Evolutionary conservation across 306 rosid genomes (phyloP), one percentile per base, ranked within the genome.

Genomic region (Trifolium repens): DNA sequence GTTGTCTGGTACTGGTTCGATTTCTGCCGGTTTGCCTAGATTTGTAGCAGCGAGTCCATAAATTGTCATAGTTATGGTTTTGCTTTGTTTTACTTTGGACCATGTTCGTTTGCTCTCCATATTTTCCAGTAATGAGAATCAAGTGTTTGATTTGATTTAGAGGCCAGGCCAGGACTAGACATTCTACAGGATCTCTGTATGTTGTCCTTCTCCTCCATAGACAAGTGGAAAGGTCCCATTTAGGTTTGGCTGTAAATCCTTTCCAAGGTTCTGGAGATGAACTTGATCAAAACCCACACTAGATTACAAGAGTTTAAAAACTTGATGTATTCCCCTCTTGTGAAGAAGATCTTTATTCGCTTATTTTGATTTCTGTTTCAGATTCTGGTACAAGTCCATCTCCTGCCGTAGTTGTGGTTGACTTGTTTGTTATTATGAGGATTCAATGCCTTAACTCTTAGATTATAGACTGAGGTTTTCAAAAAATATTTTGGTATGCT

Each of bases 301-400:
- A 66, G 71, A 19, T 26, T 24, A 42, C 9, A 40, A 66, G 54
- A 66, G 32, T 22, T 66, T 42, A 22, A 22, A 66, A 42, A 22
- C 35, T 24, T 19, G 27, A 66, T 22, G 34, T 5, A 7, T 66
- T 11, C 37, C n/a, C 35, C 71, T 40, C 34, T 66, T n/a, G 6
- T 66, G 71, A 40, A 37, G 39, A 34, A 17, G 50, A 39, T 19
- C 15, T 39, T 64, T 24, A 37, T 16, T 2, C 50, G 50, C 26
- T 66, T 66, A 17, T 42, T 40, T 42, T 66, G 4, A 19, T 66
- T 66, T 66, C 16, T 10, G 53, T 19, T 40, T 40, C 10, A 19
- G 34, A 10, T 66, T 66, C 19, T 66, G 35, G 35, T 66, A 66
- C 34, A 4, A 40, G 71, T 66, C 8, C 71, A 10, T 66, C 52